Percentiles rank a stretch among this genome's conserved stretches.
These are phyloP conservation scores for Graphilbum fragrans DNA, from an alignment of 2,329 filamentous ascomycete genomes.

Conservation along the genomic window DNA sequence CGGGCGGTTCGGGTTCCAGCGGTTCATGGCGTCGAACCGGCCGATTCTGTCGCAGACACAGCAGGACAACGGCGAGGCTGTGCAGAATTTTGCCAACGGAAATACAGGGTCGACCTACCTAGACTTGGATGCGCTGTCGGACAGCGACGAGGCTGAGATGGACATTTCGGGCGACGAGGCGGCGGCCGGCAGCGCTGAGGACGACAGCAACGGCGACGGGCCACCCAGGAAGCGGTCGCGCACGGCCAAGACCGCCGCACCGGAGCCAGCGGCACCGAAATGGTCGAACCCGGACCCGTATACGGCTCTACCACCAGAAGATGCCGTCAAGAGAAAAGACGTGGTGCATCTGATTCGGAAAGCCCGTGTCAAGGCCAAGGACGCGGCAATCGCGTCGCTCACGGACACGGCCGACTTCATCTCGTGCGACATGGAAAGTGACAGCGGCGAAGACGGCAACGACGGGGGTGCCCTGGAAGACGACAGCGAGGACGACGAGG, in stretches of 20 bases:
- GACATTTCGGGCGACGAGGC: conserved; percentile 43
- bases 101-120: conserved; percentile 38
- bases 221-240: conserved; percentile 10
- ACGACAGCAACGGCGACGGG: conserved; percentile 19
- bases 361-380: conserved; percentile 49
- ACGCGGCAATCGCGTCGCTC: conserved; percentile 33
- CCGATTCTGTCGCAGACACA: conserved; percentile 33
- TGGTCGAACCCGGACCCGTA: conserved; percentile 98
- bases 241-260: background rate
- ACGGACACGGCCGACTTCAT: conserved; percentile 74
- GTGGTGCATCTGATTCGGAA: conserved; percentile 88
- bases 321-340: conserved; percentile 67
- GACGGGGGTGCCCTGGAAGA: conserved; percentile 7
- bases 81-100: conserved; percentile 33
- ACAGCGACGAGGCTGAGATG: conserved; percentile 53
- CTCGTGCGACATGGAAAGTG: conserved; percentile 60
- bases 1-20: conserved; percentile 12
- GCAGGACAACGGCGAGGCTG: conserved; percentile 20
- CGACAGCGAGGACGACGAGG: conserved; percentile 1
- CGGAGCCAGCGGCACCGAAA: conserved; percentile 38
- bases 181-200: conserved; percentile 14
- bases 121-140: conserved; percentile 44
- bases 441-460: conserved; percentile 19
- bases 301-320: conserved; percentile 69
- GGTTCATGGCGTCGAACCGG: conserved; percentile 32